A percentile compares a stretch with the other conserved stretches of the same genome.
These are phyloP conservation scores for Fusarium cyanostomum DNA, from an alignment of 2,329 filamentous ascomycete genomes.

Conservation along the genomic window DNA sequence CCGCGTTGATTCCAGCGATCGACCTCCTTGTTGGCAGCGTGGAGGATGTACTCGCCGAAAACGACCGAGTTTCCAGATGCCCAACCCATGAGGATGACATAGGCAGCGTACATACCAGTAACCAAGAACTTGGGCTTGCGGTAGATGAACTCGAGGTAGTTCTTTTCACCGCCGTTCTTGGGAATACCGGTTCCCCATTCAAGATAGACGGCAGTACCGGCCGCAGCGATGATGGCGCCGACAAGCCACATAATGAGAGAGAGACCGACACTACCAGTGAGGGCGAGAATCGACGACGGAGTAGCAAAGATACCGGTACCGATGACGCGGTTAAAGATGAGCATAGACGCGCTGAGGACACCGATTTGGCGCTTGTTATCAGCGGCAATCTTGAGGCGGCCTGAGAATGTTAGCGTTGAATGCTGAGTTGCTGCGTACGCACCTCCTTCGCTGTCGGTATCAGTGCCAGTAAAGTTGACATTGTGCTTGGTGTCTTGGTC, in stretches of 20 bases:
- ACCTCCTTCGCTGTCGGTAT: slow-evolving; percentile 40
- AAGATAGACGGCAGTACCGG: slow-evolving; percentile 71
- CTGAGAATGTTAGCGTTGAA: slow-evolving; percentile 22
- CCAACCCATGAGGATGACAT: slow-evolving; percentile 72
- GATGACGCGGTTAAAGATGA: slow-evolving; percentile 73
- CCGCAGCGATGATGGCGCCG: slow-evolving; percentile 68
- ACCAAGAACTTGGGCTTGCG: slow-evolving; percentile 68
- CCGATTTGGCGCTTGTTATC: slow-evolving; percentile 66
- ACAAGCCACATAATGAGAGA: slow-evolving; percentile 70
- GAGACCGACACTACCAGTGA: slow-evolving; percentile 69
- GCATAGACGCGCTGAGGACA: slow-evolving; percentile 62
- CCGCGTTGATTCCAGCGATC: slow-evolving; percentile 73
- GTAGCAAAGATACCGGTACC: slow-evolving; percentile 75
- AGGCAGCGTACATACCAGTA: slow-evolving; percentile 68
- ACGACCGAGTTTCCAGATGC: slow-evolving; percentile 74
- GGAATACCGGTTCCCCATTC: slow-evolving; percentile 74
- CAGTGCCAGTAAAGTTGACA: slow-evolving; percentile 18
- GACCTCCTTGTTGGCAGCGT: slow-evolving; percentile 70
- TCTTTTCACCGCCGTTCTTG: slow-evolving; percentile 72
- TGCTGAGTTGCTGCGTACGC: neutral
- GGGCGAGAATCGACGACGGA: slow-evolving; percentile 64
- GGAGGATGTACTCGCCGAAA: slow-evolving; percentile 75
- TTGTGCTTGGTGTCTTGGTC: slow-evolving; percentile 24
- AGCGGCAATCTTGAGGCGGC: slow-evolving; percentile 51
- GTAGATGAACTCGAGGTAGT: slow-evolving; percentile 73